Conservation (phyloP, 768 basidiomycete genomes). For the Steccherinum ochraceum region DNA sequence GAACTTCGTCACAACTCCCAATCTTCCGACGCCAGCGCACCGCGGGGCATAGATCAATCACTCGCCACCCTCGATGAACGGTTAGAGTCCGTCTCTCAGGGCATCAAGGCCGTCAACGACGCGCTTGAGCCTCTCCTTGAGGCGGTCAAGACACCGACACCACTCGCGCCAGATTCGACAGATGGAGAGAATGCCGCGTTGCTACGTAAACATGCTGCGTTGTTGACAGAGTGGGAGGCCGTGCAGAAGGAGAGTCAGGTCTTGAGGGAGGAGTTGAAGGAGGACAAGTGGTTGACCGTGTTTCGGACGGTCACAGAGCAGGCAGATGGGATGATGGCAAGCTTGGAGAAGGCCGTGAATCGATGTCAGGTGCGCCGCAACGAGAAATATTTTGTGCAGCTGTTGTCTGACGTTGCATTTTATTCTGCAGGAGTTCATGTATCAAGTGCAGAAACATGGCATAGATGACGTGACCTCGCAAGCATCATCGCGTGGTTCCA, state of each 20-base stretch:
- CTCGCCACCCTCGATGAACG: constrained; percentile 76
- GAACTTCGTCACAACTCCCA: constrained; percentile 87
- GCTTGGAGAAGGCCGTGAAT: constrained; percentile 87
- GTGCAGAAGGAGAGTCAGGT: constrained; percentile 76
- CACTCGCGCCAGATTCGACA: constrained; percentile 17
- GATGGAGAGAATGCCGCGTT: constrained; percentile 41
- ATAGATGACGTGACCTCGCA: constrained; percentile 37
- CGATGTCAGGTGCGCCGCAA: constrained; percentile 73
- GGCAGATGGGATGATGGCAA: constrained; percentile 96
- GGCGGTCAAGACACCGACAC: constrained; percentile 40
- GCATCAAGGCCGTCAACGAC: constrained; percentile 64
- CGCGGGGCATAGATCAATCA: constrained; percentile 73
- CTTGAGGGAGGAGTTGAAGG: constrained; percentile 87
- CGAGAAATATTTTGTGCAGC: not conserved
- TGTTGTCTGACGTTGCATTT: no score
- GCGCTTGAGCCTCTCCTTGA: constrained; percentile 55
- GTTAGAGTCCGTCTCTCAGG: constrained; percentile 64
- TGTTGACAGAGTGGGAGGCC: constrained; percentile 74
- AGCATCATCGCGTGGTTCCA: constrained; percentile 37
- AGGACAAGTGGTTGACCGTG: constrained; percentile 95
- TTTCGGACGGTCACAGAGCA: constrained; percentile 93
- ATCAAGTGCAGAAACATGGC: constrained; percentile 64
- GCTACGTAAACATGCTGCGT: constrained; percentile 66
- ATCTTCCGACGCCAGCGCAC: constrained; percentile 50
- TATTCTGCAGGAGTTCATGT: constrained; percentile 74